Base-by-base conservation (phyloP, 305 asterid species). In the Plantago coronopus region DNA sequence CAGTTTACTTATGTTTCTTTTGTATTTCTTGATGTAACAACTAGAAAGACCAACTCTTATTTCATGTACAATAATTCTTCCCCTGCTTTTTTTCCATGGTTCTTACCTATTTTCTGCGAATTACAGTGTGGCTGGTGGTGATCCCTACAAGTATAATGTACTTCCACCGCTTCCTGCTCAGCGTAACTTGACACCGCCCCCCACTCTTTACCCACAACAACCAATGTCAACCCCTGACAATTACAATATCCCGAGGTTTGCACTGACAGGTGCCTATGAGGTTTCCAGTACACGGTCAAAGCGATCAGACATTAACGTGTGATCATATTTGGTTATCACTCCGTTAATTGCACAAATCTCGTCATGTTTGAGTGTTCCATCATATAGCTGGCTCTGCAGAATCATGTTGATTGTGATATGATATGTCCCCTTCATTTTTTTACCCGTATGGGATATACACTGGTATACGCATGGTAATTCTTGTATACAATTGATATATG, bases 91-190 rank as follows among this genome's bases (percentile, higher is more conserved):
- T 54, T 37, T 25, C 59, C 44, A 57, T 21, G 57, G 17, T 17
- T 22, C 8, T 22, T 65, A 42, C 23, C 11, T 13, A 38, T 31
- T 21, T 63, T 37, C 38, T 66, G 59, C 43, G 62, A 9, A 37
- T 38, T 69, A 71, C 87, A 86, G 95, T 67, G 60, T 69, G 54
- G 67, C 59, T 38, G 82, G 59, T 27, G 59, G 76, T 4, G 96
- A 84, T 45, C 72, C 85, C 0, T 83, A 79, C 80, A 88, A 80
- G 78, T 83, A 86, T 77, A 86, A 86, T 15, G 64, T 64, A 47
- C 89, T 91, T 61, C 98, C 97, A 70, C 96, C 97, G 5, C 83
- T 91, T 44, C 98, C 98, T 17, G 98, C 97, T 27, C 98, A 91
- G 63, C 96, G 82, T 65, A 91, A 89, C 76, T 78, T 88, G 78